phyloP scores from a whole-genome alignment of 768 basidiomycete species.

The Rhodotorula babjevae region DNA sequence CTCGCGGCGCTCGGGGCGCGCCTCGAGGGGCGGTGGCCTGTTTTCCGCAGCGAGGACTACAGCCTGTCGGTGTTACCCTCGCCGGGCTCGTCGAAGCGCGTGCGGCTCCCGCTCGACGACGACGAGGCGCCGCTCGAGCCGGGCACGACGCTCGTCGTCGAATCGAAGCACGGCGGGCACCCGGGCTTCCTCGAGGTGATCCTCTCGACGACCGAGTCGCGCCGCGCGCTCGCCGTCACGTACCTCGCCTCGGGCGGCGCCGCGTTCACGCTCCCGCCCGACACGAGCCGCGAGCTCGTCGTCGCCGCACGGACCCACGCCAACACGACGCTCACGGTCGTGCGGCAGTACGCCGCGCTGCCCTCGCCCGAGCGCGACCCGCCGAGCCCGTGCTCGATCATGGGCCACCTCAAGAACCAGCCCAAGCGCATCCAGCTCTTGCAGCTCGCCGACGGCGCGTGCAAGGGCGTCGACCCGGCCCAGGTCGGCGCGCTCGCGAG shows the following conservation, averaged over 20 bases:
- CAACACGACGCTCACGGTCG: neutral
- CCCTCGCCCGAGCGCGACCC: neutral
- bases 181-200: neutral
- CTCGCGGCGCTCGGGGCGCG: neutral
- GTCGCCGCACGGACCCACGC: no score
- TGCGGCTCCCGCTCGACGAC: neutral
- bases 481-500: neutral
- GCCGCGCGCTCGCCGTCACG: neutral
- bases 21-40: neutral
- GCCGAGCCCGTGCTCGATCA: neutral
- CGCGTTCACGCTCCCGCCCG: neutral
- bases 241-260: neutral
- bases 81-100: neutral
- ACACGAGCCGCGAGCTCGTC: no score
- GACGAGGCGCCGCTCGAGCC: neutral
- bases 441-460: neutral
- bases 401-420: slow-evolving; percentile 3
- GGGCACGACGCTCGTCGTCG: slow-evolving; percentile 9
- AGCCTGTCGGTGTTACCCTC: neutral
- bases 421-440: neutral
- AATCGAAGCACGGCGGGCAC: neutral
- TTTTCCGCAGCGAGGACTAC: neutral
- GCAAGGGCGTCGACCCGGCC: neutral
- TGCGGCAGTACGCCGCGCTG: neutral
- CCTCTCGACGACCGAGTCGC: neutral